A percentile compares a stretch with the other conserved stretches of the same genome.
phyloP scores from a whole-genome alignment of 176 grass and related monocot species.

The Musa schizocarpa region DNA sequence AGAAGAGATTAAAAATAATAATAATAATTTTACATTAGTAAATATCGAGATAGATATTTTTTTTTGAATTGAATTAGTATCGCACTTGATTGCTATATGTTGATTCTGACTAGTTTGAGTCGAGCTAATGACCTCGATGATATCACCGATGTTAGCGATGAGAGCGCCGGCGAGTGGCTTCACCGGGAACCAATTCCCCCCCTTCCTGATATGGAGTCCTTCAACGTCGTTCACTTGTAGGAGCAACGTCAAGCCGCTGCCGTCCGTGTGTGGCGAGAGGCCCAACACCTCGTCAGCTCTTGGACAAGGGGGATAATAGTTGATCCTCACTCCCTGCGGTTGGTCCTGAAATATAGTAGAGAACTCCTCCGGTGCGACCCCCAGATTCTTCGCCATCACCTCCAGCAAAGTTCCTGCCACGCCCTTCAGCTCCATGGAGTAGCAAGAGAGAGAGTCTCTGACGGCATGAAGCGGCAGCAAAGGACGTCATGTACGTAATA shows the following conservation, averaged over 20 bases:
- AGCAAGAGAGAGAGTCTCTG: no score
- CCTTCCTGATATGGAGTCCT: conserved; percentile 49
- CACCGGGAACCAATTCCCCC: conserved; percentile 37
- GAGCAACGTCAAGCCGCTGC: conserved; percentile 35
- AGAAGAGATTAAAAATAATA: no score
- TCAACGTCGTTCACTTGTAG: conserved; percentile 44
- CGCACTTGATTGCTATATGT: no score
- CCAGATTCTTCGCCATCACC: no score
- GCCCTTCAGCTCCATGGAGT: no score
- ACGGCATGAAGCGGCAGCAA: no score
- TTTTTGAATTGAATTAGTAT: no score
- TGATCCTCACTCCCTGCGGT: conserved; percentile 57
- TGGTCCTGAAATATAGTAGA: conserved; percentile 7
- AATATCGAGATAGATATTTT: no score
- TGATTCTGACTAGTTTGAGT: no score
- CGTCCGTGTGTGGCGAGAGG: conserved; percentile 61
- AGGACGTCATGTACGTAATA: no score
- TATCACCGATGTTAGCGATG: conserved; percentile 55
- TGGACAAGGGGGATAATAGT: conserved; percentile 53
- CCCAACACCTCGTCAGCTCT: conserved; percentile 40
- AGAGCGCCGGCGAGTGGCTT: conserved; percentile 38
- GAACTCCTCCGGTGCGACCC: not conserved
- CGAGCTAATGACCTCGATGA: conserved; percentile 21
- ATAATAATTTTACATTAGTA: no score
- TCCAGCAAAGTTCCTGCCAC: no score